phyloP scores from a whole-genome alignment of 768 basidiomycete genomes.

The Filobasidium floriforme region DNA sequence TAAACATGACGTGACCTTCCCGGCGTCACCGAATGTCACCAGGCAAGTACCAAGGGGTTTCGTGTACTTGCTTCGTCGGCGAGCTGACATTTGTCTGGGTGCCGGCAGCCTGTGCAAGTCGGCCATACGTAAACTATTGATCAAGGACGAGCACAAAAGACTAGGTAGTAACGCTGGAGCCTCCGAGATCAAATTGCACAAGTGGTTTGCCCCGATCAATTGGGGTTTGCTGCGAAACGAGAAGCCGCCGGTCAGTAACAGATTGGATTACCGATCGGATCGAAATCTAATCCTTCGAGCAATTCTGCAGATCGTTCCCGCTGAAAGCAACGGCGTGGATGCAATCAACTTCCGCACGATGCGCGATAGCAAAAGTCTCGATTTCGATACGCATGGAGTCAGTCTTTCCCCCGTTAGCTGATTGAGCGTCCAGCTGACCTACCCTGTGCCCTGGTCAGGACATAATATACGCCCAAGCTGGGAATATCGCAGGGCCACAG shows the following conservation, averaged over 20 bases:
- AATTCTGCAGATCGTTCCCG: conserved; percentile 65
- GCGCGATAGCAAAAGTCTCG: conserved; percentile 83
- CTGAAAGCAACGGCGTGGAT: conserved; percentile 67
- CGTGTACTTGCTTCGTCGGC: background rate
- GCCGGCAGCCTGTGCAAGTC: conserved; percentile 71
- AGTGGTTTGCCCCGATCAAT: conserved; percentile 93
- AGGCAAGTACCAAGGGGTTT: conserved; percentile 53
- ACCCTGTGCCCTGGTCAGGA: conserved; percentile 20
- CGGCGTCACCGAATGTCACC: conserved; percentile 71
- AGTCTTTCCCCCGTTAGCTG: conserved; percentile 3
- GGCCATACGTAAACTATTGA: conserved; percentile 72
- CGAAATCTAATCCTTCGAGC: conserved; percentile 18
- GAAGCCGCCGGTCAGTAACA: conserved; percentile 71
- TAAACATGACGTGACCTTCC: conserved; percentile 74
- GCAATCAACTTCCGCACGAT: conserved; percentile 82
- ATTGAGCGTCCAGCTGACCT: background rate
- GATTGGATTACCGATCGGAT: conserved; percentile 11
- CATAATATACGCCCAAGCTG: conserved; percentile 44
- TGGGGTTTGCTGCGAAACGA: conserved; percentile 92
- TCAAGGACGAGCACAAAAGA: conserved; percentile 82
- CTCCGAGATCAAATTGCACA: conserved; percentile 97
- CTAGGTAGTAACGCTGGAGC: conserved; percentile 89
- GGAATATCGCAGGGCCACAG: conserved; percentile 34
- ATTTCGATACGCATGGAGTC: conserved; percentile 57
- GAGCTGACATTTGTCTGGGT: background rate